These are phyloP conservation scores for Lactarius tabidus DNA, from an alignment of 768 basidiomycete genomes.

Conservation along the genomic window DNA sequence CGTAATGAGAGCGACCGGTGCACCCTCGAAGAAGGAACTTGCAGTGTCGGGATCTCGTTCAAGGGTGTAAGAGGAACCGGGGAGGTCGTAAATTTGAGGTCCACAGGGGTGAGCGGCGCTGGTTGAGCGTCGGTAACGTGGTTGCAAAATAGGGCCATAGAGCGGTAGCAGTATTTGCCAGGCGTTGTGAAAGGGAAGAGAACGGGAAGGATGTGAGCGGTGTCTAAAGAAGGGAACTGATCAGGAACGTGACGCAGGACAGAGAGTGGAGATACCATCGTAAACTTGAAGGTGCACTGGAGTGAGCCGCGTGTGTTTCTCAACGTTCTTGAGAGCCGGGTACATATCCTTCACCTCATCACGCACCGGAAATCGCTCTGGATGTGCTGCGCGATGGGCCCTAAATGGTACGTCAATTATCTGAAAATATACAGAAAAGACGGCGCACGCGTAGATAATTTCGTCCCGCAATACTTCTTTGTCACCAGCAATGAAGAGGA, in stretches of 20 bases:
- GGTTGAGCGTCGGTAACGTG: conserved; percentile 52
- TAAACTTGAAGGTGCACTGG: conserved; percentile 91
- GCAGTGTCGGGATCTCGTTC: not conserved
- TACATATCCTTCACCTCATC: conserved; percentile 49
- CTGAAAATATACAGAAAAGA: not conserved
- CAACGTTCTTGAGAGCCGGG: conserved; percentile 53
- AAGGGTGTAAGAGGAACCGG: not conserved
- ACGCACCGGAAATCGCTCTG: conserved; percentile 55
- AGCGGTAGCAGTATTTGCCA: conserved; percentile 75
- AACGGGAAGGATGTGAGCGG: conserved; percentile 68
- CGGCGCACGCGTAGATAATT: conserved; percentile 73
- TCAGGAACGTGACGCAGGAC: not conserved
- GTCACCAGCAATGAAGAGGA: conserved; percentile 81
- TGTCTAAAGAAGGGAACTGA: conserved; percentile 40
- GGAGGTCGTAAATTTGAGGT: not conserved
- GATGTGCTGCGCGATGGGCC: conserved; percentile 90
- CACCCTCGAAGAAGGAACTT: not conserved
- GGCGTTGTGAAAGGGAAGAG: conserved; percentile 74
- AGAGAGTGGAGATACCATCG: conserved; percentile 52
- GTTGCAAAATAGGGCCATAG: conserved; percentile 67
- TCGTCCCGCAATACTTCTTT: conserved; percentile 93
- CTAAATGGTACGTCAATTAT: conserved; percentile 34
- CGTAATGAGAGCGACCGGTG: conserved; percentile 8
- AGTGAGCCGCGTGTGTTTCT: conserved; percentile 53
- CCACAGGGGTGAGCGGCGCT: conserved; percentile 1